Evolutionary conservation across 208 protist species (phyloP).

Genomic region (Leptomonas pyrrhocoris): DNA sequence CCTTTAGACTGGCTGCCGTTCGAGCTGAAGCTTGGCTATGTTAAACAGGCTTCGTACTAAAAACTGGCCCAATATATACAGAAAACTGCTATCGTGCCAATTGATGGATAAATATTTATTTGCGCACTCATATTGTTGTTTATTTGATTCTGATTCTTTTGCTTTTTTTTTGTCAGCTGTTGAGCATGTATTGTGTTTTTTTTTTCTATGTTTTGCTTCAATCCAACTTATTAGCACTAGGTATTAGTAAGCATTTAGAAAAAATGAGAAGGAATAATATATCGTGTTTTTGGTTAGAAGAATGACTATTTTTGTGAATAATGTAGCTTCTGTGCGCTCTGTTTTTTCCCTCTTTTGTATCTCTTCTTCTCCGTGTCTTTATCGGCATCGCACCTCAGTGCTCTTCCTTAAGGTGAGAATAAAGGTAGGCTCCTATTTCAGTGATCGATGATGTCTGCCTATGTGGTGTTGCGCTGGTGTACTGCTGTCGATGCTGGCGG

Average conservation of each 20-base stretch:
- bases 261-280: not conserved
- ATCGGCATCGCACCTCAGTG: conserved; percentile 23
- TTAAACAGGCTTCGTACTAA: conserved; percentile 91
- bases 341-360: conserved; percentile 2
- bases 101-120: not conserved
- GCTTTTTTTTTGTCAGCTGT: conserved; percentile 3
- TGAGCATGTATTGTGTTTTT: conserved; percentile 2
- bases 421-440: not conserved
- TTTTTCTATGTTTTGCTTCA: conserved; percentile 13
- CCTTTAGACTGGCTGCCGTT: conserved; percentile 91
- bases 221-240: conserved; percentile 18
- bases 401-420: conserved; percentile 4
- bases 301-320: conserved; percentile 9
- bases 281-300: conserved; percentile 1
- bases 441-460: too few relatives aligned
- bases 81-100: conserved; percentile 10
- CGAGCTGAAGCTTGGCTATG: conserved; percentile 88
- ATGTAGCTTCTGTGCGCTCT: conserved; percentile 32
- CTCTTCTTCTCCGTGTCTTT: not conserved
- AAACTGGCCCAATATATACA: not conserved
- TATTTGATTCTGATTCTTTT: conserved; percentile 15
- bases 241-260: conserved; percentile 25
- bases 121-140: conserved; percentile 9
- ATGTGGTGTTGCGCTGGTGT: too few relatives aligned
- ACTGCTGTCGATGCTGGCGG: too few relatives aligned